A percentile compares a stretch with the other conserved stretches of the same genome.
phyloP scores from a whole-genome alignment of 768 basidiomycete species.

The Mycena pura region DNA sequence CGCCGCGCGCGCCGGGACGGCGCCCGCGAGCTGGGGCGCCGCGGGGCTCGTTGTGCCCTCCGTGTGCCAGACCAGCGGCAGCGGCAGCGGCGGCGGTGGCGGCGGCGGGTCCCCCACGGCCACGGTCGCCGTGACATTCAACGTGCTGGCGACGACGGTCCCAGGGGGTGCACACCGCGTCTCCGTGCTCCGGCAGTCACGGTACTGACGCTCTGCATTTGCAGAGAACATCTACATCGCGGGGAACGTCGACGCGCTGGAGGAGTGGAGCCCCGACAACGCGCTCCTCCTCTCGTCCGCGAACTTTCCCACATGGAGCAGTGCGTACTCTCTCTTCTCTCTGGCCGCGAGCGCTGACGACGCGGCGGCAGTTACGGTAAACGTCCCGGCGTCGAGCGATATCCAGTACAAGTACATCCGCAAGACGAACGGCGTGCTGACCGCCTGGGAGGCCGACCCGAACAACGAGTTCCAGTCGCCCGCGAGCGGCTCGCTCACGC shows the following conservation, averaged over 20 bases:
- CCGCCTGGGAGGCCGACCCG: slow-evolving; percentile 71
- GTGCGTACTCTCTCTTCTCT: slow-evolving; percentile 47
- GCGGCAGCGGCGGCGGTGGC: slow-evolving; percentile 26
- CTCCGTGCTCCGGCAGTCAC: too few relatives aligned
- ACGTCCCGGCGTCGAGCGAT: slow-evolving; percentile 56
- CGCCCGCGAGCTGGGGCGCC: slow-evolving; percentile 71
- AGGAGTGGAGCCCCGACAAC: slow-evolving; percentile 64
- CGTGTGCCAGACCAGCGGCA: slow-evolving; percentile 44
- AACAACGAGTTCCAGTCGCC: slow-evolving; percentile 62
- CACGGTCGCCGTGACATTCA: slow-evolving; percentile 52
- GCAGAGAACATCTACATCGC: slow-evolving; percentile 74
- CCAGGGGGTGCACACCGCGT: slow-evolving; percentile 66
- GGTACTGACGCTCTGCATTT: too few relatives aligned
- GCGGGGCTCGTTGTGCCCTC: slow-evolving; percentile 55
- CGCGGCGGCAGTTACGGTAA: slow-evolving; percentile 57
- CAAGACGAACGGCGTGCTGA: slow-evolving; percentile 58
- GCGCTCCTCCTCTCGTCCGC: slow-evolving; percentile 61
- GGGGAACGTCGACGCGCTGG: slow-evolving; percentile 61
- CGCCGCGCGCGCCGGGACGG: slow-evolving; percentile 54
- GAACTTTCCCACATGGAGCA: slow-evolving; percentile 72
- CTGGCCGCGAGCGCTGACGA: neutral
- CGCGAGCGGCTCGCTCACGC: slow-evolving; percentile 42
- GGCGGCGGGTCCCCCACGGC: slow-evolving; percentile 29
- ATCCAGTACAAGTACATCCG: slow-evolving; percentile 80
- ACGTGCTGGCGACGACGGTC: slow-evolving; percentile 65